Percentiles rank a stretch among this genome's conserved stretches.
phyloP scores from a whole-genome alignment of 306 rosid species.

The Betula pendula region DNA sequence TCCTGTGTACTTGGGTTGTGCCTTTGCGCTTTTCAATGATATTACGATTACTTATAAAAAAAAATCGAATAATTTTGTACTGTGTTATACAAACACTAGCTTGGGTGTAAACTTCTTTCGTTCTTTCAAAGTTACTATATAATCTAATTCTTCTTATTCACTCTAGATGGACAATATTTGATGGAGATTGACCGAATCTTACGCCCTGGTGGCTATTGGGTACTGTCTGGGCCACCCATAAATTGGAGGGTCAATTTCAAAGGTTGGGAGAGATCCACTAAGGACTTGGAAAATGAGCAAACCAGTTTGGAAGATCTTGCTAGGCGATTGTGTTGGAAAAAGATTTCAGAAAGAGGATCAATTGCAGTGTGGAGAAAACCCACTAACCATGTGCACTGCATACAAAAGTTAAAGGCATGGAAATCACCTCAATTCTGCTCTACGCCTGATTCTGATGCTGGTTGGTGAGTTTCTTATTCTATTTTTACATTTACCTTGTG shows the following conservation, averaged over 20 bases:
- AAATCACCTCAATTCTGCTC: conserved; percentile 39
- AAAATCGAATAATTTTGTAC: neutral
- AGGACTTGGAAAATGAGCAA: conserved; percentile 43
- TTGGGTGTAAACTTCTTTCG: neutral
- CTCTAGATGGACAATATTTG: conserved; percentile 49
- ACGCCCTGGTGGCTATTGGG: conserved; percentile 68
- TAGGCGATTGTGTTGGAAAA: conserved; percentile 53
- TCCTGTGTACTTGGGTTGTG: too few relatives aligned
- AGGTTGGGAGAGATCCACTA: conserved; percentile 39
- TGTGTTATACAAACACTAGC: neutral
- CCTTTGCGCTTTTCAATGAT: too few relatives aligned
- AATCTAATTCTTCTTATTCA: conserved; percentile 4
- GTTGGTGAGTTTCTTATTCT: conserved; percentile 41
- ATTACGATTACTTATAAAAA: too few relatives aligned
- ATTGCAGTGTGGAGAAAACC: conserved; percentile 55
- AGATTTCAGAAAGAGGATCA: conserved; percentile 42
- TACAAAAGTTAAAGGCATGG: conserved; percentile 31
- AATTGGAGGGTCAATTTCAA: conserved; percentile 52
- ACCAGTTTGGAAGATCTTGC: conserved; percentile 51
- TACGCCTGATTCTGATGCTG: conserved; percentile 46
- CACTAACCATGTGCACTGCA: conserved; percentile 40
- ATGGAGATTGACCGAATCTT: conserved; percentile 54
- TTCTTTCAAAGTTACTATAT: neutral
- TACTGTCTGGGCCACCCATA: conserved; percentile 64
- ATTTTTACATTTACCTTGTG: conserved; percentile 1